Percentiles rank a stretch among this genome's conserved stretches.
phyloP scores from a whole-genome alignment of 106 monocot genomes.

The Acorus gramineus region DNA sequence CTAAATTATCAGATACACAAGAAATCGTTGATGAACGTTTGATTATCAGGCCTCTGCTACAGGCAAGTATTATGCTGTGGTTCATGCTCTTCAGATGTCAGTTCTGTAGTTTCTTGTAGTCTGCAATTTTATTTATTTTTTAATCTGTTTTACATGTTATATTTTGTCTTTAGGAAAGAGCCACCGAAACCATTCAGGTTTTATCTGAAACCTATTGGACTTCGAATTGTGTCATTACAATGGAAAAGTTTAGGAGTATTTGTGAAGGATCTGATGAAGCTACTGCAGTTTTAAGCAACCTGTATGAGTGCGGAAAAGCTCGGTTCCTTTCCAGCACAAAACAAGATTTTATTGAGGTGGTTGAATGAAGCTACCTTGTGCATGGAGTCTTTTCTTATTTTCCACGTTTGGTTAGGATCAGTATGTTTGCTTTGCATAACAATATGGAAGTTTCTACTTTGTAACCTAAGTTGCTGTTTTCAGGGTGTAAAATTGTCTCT shows the following conservation, averaged over 20 bases:
- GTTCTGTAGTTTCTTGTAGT: neutral
- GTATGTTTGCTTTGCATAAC: too few relatives aligned
- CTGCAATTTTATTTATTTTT: neutral
- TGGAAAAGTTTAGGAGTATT: conserved; percentile 45
- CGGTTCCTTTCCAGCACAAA: conserved; percentile 49
- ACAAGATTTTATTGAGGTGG: conserved; percentile 62
- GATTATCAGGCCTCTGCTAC: conserved; percentile 51
- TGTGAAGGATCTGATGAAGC: conserved; percentile 49
- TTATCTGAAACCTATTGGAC: conserved; percentile 65
- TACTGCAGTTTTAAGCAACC: conserved; percentile 43
- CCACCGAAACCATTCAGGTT: conserved; percentile 32
- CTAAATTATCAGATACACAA: conserved; percentile 19
- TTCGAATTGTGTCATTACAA: conserved; percentile 65
- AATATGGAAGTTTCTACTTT: neutral
- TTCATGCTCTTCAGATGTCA: neutral
- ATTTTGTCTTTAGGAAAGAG: conserved; percentile 47
- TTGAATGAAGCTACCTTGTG: neutral
- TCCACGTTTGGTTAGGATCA: neutral
- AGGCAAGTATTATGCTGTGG: conserved; percentile 23
- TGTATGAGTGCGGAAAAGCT: conserved; percentile 56
- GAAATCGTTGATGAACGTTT: conserved; percentile 34
- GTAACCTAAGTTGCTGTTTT: conserved; percentile 26
- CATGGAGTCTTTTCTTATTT: neutral
- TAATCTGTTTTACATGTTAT: neutral
- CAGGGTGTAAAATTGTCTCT: conserved; percentile 91